Percentiles rank a stretch among this genome's conserved stretches.
Conservation (phyloP, 495 filamentous ascomycete species). For the Talaromyces thailandensis region DNA sequence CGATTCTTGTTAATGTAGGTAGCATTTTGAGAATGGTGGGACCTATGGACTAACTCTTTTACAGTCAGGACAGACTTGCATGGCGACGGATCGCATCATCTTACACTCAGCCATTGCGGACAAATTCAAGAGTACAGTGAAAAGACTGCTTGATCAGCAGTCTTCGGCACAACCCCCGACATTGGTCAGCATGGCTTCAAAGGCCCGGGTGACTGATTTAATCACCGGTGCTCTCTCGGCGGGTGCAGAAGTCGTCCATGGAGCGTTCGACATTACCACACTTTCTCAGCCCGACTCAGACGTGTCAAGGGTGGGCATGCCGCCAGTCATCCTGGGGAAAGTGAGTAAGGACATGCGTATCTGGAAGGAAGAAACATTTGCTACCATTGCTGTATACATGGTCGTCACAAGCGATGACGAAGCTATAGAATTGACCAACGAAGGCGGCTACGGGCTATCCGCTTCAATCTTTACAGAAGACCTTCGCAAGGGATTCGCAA, state of each 20-base stretch:
- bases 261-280: not conserved
- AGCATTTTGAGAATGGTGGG: not conserved
- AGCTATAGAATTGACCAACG: slow-evolving; percentile 37
- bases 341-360: slow-evolving; percentile 68
- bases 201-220: not conserved
- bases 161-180: slow-evolving; percentile 41
- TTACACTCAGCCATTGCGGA: slow-evolving; percentile 35
- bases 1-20: slow-evolving; percentile 27
- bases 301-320: slow-evolving; percentile 24
- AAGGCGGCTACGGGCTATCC: slow-evolving; percentile 37
- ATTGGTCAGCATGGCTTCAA: slow-evolving; percentile 43
- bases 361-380: slow-evolving; percentile 73
- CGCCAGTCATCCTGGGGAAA: slow-evolving; percentile 36
- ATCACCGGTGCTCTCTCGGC: not conserved
- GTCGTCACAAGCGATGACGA: slow-evolving; percentile 35
- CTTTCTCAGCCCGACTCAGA: not conserved
- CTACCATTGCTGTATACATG: slow-evolving; percentile 52
- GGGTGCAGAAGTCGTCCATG: slow-evolving; percentile 7
- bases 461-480: slow-evolving; percentile 41
- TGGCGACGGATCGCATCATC: slow-evolving; percentile 81
- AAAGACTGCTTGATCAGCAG: not conserved
- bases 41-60: not conserved
- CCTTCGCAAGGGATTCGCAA: slow-evolving; percentile 33
- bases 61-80: slow-evolving; percentile 72
- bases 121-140: slow-evolving; percentile 10